Evolutionary conservation across 371 early-diverging fungal species (phyloP).

Genomic region (Syncephalastrum racemosum): DNA sequence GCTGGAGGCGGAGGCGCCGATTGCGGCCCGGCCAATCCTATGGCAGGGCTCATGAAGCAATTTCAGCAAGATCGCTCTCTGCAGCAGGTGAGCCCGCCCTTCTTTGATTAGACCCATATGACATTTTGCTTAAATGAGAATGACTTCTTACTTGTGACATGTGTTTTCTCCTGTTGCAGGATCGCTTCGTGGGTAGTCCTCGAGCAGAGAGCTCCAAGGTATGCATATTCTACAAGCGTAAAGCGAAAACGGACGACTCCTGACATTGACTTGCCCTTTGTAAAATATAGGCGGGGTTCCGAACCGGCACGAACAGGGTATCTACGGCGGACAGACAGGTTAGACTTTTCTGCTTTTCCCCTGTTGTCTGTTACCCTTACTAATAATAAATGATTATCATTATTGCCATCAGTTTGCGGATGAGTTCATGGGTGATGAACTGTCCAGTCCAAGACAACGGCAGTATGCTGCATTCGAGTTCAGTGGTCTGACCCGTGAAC

Average conservation of each 20-base stretch:
- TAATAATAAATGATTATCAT: too few species aligned
- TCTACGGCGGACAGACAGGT: conserved; percentile 20
- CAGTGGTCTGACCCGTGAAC: conserved; percentile 55
- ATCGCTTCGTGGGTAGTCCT: conserved; percentile 56
- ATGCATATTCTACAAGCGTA: conserved; percentile 4
- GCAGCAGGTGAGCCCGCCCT: conserved; percentile 63
- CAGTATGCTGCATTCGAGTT: conserved; percentile 52
- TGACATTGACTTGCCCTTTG: neutral
- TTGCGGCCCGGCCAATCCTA: conserved; percentile 78
- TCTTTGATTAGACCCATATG: conserved; percentile 4
- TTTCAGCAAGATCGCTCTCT: conserved; percentile 76
- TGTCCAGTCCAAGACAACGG: conserved; percentile 25
- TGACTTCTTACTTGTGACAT: neutral
- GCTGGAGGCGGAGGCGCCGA: conserved; percentile 55
- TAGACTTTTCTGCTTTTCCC: neutral
- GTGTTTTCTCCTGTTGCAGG: conserved; percentile 37
- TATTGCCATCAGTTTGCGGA: conserved; percentile 23
- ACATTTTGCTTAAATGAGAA: conserved; percentile 5
- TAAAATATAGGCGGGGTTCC: conserved; percentile 27
- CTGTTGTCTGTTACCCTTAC: neutral
- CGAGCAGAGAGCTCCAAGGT: conserved; percentile 60
- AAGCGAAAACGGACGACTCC: conserved; percentile 8
- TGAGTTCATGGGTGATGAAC: conserved; percentile 50
- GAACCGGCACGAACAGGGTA: conserved; percentile 19
- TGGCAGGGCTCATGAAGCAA: conserved; percentile 76